Evolutionary conservation across 1,139 yeast species (phyloP), one percentile per base, ranked within the genome.

Genomic region (Yamadazyma taylorii): DNA sequence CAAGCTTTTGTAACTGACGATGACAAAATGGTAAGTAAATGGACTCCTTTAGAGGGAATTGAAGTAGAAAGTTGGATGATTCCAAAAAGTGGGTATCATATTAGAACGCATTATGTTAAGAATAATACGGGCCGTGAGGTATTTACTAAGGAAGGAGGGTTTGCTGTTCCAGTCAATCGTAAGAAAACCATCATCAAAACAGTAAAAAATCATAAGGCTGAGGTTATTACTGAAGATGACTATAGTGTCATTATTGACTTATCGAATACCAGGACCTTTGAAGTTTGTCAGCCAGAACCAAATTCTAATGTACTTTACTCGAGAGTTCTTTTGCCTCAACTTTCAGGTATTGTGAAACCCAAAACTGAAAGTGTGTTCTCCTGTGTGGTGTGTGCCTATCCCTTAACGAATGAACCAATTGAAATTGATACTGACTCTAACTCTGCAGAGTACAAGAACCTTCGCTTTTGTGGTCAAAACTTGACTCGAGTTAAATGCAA

Each of bases 291-390:
- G n/a, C 55, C 61, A 2, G 58, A 53, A 12, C 62, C 61, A 19
- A 58, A 58, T 41, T 48, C 58, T 9, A 58, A 53, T 39, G 23
- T 58, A 14, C 38, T 53, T 29, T 40, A 42, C 33, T 43, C 61
- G 2, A 38, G 33, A 32, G 40, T 34, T 7, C 15, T 38, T 3
- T 16, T 44, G 8, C 46, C 47, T 10, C 37, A 42, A 14, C 34
- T 44, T 14, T 31, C 19, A 28, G 46, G 46, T n/a, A n/a, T n/a
- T n/a, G n/a, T n/a, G n/a, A n/a, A n/a, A n/a, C n/a, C n/a, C n/a
- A n/a, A n/a, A n/a, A n/a, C n/a, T n/a, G n/a, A n/a, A n/a, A n/a
- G n/a, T n/a, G n/a, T n/a, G n/a, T n/a, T n/a, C n/a, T n/a, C n/a
- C n/a, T n/a, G n/a, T n/a, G n/a, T n/a, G n/a, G n/a, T n/a, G n/a